phyloP scores from a whole-genome alignment of 83 land plant genomes.

The Larix sibirica region DNA sequence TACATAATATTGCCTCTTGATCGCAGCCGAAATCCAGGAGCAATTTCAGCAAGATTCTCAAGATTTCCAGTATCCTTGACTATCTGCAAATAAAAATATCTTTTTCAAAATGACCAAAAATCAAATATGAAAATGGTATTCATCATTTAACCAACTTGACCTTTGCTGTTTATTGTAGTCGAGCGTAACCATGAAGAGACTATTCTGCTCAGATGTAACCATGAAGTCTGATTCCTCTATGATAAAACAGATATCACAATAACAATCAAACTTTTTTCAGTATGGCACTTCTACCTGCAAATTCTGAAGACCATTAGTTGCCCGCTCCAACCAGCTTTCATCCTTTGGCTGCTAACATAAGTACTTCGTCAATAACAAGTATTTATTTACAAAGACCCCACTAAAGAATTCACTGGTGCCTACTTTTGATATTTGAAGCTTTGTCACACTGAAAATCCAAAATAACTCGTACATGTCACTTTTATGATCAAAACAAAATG shows the following conservation, averaged over 20 bases:
- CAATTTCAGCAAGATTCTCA: constrained; percentile 59
- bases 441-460: not conserved
- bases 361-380: not conserved
- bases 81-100: constrained; percentile 35
- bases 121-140: not conserved
- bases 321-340: constrained; percentile 80
- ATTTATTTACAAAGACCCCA: not conserved
- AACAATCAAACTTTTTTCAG: not conserved
- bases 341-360: constrained; percentile 58
- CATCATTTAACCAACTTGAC: not conserved
- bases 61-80: constrained; percentile 59
- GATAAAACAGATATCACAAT: not conserved
- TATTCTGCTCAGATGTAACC: not conserved
- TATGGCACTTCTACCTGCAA: constrained; percentile 59
- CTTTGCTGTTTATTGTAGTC: not conserved
- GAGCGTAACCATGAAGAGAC: not conserved
- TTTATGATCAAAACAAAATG: not conserved
- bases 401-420: not conserved
- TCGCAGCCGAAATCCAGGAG: constrained; percentile 63
- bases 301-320: constrained; percentile 67
- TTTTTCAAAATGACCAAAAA: not conserved
- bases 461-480: not conserved
- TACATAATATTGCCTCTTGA: constrained; percentile 68
- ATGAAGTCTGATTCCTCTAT: not conserved
- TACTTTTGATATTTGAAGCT: not conserved